Conservation (phyloP, 2,329 filamentous ascomycete species). For the Clarireedia homoeocarpa region DNA sequence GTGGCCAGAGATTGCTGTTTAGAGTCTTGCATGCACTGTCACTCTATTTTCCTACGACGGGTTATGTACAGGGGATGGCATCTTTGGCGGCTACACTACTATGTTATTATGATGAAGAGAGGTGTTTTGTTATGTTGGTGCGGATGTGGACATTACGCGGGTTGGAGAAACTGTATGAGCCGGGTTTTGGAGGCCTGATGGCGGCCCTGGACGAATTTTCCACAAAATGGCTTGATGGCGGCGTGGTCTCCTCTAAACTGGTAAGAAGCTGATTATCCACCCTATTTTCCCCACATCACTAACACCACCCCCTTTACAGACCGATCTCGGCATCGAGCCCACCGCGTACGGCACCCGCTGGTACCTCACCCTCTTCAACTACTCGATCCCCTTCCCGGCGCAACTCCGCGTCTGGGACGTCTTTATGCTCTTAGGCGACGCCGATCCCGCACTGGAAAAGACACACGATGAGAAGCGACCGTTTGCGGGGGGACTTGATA, state of each 20-base stretch:
- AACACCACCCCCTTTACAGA: slow-evolving; percentile 36
- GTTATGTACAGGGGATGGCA: slow-evolving; percentile 98
- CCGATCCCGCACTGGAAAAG: slow-evolving; percentile 35
- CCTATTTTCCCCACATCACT: not conserved
- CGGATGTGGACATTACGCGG: slow-evolving; percentile 86
- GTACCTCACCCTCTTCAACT: slow-evolving; percentile 97
- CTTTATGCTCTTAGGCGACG: slow-evolving; percentile 86
- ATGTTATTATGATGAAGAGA: slow-evolving; percentile 95
- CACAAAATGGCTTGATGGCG: slow-evolving; percentile 68
- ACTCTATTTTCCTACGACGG: slow-evolving; percentile 81
- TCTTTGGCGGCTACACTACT: slow-evolving; percentile 84
- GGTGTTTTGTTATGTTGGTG: slow-evolving; percentile 93
- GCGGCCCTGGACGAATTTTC: slow-evolving; percentile 80
- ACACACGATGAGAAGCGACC: slow-evolving; percentile 28
- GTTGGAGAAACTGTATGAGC: slow-evolving; percentile 73
- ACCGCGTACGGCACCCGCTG: slow-evolving; percentile 94
- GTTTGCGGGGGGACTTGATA: slow-evolving; percentile 64
- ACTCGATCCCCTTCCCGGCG: slow-evolving; percentile 88
- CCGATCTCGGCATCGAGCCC: slow-evolving; percentile 70
- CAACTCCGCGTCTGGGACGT: slow-evolving; percentile 97
- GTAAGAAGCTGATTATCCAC: slow-evolving; percentile 48
- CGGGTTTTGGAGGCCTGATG: slow-evolving; percentile 82
- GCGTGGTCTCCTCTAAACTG: slow-evolving; percentile 73
- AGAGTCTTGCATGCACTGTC: slow-evolving; percentile 87
- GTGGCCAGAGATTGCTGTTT: slow-evolving; percentile 86